Evolutionary conservation across 148 eudicot genomes (phyloP), one percentile per base, ranked within the genome.

Genomic region (Cornus kousa): DNA sequence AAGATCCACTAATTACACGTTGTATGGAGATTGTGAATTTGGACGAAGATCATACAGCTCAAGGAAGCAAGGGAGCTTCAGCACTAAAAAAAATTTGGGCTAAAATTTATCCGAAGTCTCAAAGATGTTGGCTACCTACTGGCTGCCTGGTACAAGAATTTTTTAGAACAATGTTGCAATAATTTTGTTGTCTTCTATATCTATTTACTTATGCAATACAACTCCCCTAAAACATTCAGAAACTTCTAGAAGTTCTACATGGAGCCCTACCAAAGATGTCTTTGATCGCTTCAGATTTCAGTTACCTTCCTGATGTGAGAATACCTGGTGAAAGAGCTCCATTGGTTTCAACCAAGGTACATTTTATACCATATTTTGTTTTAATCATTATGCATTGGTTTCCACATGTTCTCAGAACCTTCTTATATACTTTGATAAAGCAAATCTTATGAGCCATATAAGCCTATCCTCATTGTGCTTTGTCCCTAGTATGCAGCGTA

Each of bases 241-340:
- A 90, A 89, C 91, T 95, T 78, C 85, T 95, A 78, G 93, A 91
- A 71, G 88, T 91, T 79, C 73, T 95, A 81, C 97, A 95, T 81
- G 88, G 90, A 82, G 90, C 92, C 78, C 83, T 93, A 74, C 98
- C 98, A 33, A 95, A 90, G 89, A 95, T 95, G 98, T 95, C 98
- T 28, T 79, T 95, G 78, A 90, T 95, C 67, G 94, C 94, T 37
- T 95, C 98, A 32, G 98, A 95, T 87, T 95, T 95, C 85, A 95
- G 90, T 86, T 93, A 88, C 87, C 93, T 95, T 53, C 98, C 97
- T 79, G 97, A 93, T 83, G 97, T 95, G 80, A 93, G 79, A 86
- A 72, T 91, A 82, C 88, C 89, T 73, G 98, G 98, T 83, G 90
- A 91, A 46, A 91, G 98, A 84, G 98, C 98, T 88, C 98, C 98